Percentiles rank a stretch among this genome's conserved stretches.
These are phyloP conservation scores for Spathaspora jeffriesii DNA, from an alignment of 1,139 yeast species.

Conservation along the genomic window DNA sequence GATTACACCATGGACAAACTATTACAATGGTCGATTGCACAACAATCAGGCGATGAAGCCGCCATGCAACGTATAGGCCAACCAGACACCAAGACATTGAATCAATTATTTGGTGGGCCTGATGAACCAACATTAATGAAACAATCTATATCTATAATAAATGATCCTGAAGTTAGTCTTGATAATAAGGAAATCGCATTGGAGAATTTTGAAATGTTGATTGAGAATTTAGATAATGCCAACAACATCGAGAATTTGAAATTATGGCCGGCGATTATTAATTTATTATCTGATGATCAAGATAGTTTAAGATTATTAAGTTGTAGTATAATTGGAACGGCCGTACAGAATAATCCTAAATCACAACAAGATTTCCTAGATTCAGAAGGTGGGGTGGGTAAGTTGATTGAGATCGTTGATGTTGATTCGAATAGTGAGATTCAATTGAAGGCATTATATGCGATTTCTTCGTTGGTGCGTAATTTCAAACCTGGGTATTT, in stretches of 20 bases:
- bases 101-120: constrained; percentile 77
- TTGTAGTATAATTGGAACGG: constrained; percentile 82
- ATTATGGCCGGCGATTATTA: constrained; percentile 73
- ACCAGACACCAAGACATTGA: constrained; percentile 77
- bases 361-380: constrained; percentile 67
- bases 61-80: constrained; percentile 59
- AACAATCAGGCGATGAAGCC: constrained; percentile 67
- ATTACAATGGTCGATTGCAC: constrained; percentile 89
- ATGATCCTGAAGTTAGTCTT: constrained; percentile 59
- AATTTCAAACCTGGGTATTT: constrained; percentile 62
- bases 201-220: constrained; percentile 91
- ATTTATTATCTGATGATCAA: constrained; percentile 43
- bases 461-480: constrained; percentile 73
- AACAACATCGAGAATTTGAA: constrained; percentile 83
- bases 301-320: constrained; percentile 55
- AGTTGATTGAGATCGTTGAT: constrained; percentile 40
- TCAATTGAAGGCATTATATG: constrained; percentile 69
- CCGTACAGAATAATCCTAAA: constrained; percentile 85
- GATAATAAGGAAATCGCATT: constrained; percentile 76
- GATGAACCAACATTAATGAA: constrained; percentile 89
- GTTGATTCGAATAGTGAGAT: constrained; percentile 32
- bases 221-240: constrained; percentile 94
- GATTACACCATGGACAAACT: constrained; percentile 70
- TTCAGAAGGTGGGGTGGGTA: constrained; percentile 48
- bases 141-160: constrained; percentile 64